Percentiles rank a stretch among this genome's conserved stretches.
phyloP scores from a whole-genome alignment of 768 basidiomycete genomes.

The Pisolithus marmoratus region DNA sequence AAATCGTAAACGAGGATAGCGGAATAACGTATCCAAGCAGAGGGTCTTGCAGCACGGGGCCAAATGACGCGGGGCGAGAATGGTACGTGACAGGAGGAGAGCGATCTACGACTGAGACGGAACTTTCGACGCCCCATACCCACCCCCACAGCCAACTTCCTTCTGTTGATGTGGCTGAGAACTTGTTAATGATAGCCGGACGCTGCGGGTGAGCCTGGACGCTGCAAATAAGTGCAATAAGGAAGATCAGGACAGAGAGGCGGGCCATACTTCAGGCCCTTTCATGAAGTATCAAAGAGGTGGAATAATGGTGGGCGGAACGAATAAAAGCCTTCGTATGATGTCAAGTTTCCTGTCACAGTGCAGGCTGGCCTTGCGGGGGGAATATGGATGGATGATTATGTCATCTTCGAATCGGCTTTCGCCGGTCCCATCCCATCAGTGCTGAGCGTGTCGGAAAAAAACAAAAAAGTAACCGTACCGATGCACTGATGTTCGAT shows the following conservation, averaged over 20 bases:
- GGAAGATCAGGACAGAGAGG: neutral
- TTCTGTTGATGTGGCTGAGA: conserved; percentile 39
- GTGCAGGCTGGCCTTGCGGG: neutral
- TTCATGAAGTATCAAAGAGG: neutral
- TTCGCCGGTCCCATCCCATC: too few relatives aligned
- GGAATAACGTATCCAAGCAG: conserved; percentile 71
- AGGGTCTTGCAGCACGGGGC: conserved; percentile 61
- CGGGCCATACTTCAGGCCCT: conserved; percentile 14
- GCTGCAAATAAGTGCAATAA: conserved; percentile 5
- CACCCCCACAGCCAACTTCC: conserved; percentile 55
- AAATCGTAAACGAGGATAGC: conserved; percentile 54
- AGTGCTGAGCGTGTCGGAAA: too few relatives aligned
- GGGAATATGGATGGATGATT: neutral
- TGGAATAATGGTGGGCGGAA: conserved; percentile 1
- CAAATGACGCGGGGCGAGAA: conserved; percentile 73
- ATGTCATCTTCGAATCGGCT: too few relatives aligned
- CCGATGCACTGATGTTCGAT: too few relatives aligned
- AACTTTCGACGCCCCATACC: conserved; percentile 64
- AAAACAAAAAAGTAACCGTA: too few relatives aligned
- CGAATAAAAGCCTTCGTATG: neutral
- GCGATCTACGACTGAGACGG: conserved; percentile 73
- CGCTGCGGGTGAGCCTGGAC: conserved; percentile 3
- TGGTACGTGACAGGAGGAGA: conserved; percentile 64
- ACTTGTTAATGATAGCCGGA: conserved; percentile 25
- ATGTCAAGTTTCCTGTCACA: neutral